These are phyloP conservation scores for Neonectria sp. DNA, from an alignment of 2,329 filamentous ascomycete genomes.

Conservation along the genomic window DNA sequence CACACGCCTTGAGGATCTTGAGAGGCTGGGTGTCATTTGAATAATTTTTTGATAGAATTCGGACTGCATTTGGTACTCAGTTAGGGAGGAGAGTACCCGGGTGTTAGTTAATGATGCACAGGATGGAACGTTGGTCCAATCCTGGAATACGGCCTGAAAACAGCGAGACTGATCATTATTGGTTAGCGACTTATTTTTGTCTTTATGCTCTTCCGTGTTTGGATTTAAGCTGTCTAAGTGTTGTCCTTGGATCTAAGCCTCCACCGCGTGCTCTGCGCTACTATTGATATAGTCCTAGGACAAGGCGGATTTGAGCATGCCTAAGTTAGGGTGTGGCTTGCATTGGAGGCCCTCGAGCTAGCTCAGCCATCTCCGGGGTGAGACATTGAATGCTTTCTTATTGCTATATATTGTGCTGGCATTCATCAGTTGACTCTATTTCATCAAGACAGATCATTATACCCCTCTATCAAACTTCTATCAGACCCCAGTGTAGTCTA, in stretches of 20 bases:
- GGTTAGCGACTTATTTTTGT: neutral
- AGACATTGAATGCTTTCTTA: conserved; percentile 16
- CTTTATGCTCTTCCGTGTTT: neutral
- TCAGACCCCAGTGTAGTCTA: neutral
- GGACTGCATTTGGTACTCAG: conserved; percentile 33
- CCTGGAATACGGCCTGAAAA: conserved; percentile 34
- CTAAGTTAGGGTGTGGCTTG: conserved; percentile 21
- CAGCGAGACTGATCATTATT: conserved; percentile 21
- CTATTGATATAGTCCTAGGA: conserved; percentile 1
- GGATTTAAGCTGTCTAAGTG: neutral
- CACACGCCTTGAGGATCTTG: conserved; percentile 30
- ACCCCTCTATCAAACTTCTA: neutral
- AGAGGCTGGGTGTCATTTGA: conserved; percentile 32
- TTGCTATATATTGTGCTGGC: neutral
- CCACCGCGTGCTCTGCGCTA: neutral
- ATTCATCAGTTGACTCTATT: neutral
- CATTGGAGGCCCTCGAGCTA: conserved; percentile 40
- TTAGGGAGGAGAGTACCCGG: conserved; percentile 30
- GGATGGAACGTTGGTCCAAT: conserved; percentile 36
- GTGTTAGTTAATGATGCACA: conserved; percentile 44
- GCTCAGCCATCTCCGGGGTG: conserved; percentile 35
- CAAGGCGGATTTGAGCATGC: conserved; percentile 36
- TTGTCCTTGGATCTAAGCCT: neutral
- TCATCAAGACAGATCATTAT: neutral
- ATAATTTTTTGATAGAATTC: conserved; percentile 42